These are phyloP conservation scores for Suhomyces prunicola DNA, from an alignment of 805 yeast species.

Conservation along the genomic window DNA sequence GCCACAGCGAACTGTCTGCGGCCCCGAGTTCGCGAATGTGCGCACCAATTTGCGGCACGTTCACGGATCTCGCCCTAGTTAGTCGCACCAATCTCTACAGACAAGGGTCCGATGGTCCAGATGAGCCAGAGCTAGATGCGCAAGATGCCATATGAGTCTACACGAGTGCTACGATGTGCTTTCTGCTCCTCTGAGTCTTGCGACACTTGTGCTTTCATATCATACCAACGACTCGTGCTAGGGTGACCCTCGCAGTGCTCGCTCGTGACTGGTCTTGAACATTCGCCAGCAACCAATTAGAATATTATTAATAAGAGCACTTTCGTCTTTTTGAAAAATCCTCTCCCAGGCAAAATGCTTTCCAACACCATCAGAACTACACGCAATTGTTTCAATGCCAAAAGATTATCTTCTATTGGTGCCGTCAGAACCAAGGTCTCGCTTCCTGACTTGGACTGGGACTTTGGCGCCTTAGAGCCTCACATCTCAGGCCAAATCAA, in stretches of 20 bases:
- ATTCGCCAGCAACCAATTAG: constrained; percentile 6
- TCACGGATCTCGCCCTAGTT: neutral
- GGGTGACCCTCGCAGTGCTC: neutral
- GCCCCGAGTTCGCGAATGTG: neutral
- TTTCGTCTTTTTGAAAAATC: neutral
- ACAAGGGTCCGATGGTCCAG: neutral
- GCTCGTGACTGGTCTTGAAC: constrained; percentile 2
- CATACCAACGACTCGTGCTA: neutral
- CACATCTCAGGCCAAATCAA: constrained; percentile 82
- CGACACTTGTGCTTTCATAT: neutral
- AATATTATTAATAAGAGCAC: neutral
- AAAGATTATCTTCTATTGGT: constrained; percentile 3
- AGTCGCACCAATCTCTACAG: neutral
- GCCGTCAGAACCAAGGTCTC: constrained; percentile 60
- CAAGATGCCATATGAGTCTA: too few relatives aligned
- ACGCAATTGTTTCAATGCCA: neutral
- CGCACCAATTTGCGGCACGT: neutral
- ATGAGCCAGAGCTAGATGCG: too few relatives aligned
- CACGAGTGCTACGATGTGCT: too few relatives aligned
- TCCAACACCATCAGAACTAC: neutral
- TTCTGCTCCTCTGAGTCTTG: neutral
- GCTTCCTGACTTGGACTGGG: constrained; percentile 80
- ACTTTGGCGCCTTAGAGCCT: constrained; percentile 83
- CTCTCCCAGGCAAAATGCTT: neutral
- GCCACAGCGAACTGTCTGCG: neutral